Conservation (phyloP, 129 eudicot genomes). For the Chrysanthemum lavandulifolium region DNA sequence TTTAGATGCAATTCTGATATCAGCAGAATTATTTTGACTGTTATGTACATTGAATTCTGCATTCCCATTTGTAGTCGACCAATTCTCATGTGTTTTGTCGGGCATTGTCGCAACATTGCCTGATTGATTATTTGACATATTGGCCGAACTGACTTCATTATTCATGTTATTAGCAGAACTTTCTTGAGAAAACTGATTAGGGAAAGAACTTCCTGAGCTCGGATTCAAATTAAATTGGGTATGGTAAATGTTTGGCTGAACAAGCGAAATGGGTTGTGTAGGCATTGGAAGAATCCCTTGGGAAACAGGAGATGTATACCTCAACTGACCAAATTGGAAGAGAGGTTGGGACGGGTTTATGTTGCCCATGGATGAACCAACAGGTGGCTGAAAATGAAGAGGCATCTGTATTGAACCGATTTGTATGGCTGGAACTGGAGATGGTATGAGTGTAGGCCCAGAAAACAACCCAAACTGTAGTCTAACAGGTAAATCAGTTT, state of each 20-base stretch:
- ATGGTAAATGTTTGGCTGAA: conserved; percentile 60
- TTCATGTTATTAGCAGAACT: conserved; percentile 25
- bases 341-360: conserved; percentile 70
- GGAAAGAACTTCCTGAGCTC: conserved; percentile 35
- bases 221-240: conserved; percentile 47
- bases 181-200: conserved; percentile 46
- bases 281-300: conserved; percentile 76
- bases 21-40: conserved; percentile 27
- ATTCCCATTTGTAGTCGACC: conserved; percentile 28
- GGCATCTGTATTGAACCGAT: conserved; percentile 99
- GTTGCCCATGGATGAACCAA: conserved; percentile 69
- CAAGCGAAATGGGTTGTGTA: conserved; percentile 61
- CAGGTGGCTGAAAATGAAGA: conserved; percentile 73
- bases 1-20: conserved; percentile 28
- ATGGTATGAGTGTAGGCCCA: conserved; percentile 88
- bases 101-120: conserved; percentile 21
- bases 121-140: conserved; percentile 29
- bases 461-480: conserved; percentile 97
- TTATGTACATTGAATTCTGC: conserved; percentile 24
- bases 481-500: conserved; percentile 62
- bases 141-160: conserved; percentile 27
- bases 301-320: conserved; percentile 68
- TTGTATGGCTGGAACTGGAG: conserved; percentile 96
- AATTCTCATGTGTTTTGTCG: conserved; percentile 30
- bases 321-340: conserved; percentile 93